Evolutionary conservation across 78 protist genomes (phyloP), one percentile per base, ranked within the genome.

Genomic region (Cavenderia fasciculata): DNA sequence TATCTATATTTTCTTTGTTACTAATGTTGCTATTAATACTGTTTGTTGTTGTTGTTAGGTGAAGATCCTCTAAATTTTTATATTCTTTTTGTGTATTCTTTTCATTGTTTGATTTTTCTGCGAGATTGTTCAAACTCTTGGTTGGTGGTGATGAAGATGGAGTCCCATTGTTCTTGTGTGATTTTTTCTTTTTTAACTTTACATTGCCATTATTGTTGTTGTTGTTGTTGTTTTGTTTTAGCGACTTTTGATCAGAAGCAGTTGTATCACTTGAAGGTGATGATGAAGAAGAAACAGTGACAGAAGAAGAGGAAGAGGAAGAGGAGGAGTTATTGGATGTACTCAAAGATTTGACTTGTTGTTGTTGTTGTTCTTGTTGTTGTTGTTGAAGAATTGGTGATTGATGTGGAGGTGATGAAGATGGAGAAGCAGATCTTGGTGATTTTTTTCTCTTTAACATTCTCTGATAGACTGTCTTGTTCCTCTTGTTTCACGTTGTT

Each of bases 371-470:
- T 8, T 66, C 14, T 25, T 44, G 21, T 21, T 63, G 47, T 2
- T 63, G 47, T 40, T 63, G 23, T 7, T 29, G 66, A 19, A 31
- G 43, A 10, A 21, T 18, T 38, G 46, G 54, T 38, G 34, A 57
- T 2, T 18, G 63, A 7, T 8, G n/a, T 18, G 63, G 34, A 27
- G 63, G 63, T 57, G 63, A 57, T 3, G 63, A 23, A 4, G 63
- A 57, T 23, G 63, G 63, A 23, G 63, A 57, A 57, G 63, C n/a
- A 21, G 63, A 57, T 36, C 63, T 57, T 57, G 63, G 63, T 57
- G 63, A 69, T 49, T 49, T 41, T 23, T 69, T 69, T 69, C 46
- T 69, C 27, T 41, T 69, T 21, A 69, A 8, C 57, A 69, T 69
- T 41, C 46, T 69, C n/a, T n/a, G n/a, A n/a, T n/a, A n/a, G n/a